These are phyloP conservation scores for Trypanosoma vivax DNA, from an alignment of 208 protist genomes.

Conservation along the genomic window DNA sequence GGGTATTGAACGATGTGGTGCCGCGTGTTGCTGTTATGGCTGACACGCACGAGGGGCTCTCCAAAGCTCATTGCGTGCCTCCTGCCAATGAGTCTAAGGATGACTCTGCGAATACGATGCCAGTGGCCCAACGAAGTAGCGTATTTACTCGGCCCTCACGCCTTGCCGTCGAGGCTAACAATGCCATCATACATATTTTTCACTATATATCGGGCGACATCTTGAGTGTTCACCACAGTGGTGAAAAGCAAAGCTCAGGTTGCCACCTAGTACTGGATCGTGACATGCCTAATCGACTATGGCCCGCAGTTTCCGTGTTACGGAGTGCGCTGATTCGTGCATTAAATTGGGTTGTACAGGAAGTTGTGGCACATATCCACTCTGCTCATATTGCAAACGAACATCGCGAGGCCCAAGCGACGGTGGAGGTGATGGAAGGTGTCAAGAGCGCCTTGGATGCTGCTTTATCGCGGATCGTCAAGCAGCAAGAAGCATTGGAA, in stretches of 20 bases:
- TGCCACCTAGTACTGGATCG: slow-evolving; percentile 40
- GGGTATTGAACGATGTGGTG: slow-evolving; percentile 27
- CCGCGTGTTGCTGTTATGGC: slow-evolving; percentile 33
- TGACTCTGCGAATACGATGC: not conserved
- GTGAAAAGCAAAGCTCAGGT: slow-evolving; percentile 2
- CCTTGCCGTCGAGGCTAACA: slow-evolving; percentile 52
- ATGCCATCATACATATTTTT: slow-evolving; percentile 52
- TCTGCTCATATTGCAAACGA: not conserved
- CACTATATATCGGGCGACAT: slow-evolving; percentile 49
- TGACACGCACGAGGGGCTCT: slow-evolving; percentile 19
- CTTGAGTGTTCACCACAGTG: slow-evolving; percentile 29
- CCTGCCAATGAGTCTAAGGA: not conserved
- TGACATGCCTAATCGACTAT: slow-evolving; percentile 42
- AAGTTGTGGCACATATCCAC: slow-evolving; percentile 8
- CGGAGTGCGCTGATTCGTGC: slow-evolving; percentile 51
- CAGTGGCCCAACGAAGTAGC: not conserved
- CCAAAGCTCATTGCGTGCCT: not conserved
- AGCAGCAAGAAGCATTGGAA: slow-evolving; percentile 44
- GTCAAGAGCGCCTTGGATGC: slow-evolving; percentile 29
- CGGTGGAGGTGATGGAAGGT: slow-evolving; percentile 8
- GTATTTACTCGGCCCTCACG: slow-evolving; percentile 22
- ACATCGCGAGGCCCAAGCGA: slow-evolving; percentile 4
- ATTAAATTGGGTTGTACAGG: slow-evolving; percentile 29
- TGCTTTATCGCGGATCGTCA: slow-evolving; percentile 27
- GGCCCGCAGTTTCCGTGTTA: slow-evolving; percentile 34